phyloP scores from a whole-genome alignment of 805 yeast species.

The Kodamaea leandrae region DNA sequence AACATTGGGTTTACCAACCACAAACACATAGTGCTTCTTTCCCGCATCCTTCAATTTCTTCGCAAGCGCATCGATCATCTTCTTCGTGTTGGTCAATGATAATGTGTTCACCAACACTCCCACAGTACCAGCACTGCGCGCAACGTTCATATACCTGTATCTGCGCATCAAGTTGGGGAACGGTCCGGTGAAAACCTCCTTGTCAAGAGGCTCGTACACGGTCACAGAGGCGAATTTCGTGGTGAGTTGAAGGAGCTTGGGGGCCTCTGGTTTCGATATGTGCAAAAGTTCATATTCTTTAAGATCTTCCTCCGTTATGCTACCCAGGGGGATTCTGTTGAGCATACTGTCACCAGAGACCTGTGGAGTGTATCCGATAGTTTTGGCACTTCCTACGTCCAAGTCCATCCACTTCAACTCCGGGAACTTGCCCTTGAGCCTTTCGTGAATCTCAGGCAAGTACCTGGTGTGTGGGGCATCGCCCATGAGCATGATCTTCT shows the following conservation, averaged over 20 bases:
- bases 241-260: constrained; percentile 70
- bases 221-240: constrained; percentile 63
- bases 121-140: constrained; percentile 86
- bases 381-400: constrained; percentile 29
- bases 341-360: constrained; percentile 9
- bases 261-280: constrained; percentile 70
- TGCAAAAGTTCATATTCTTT: constrained; percentile 59
- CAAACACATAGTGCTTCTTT: constrained; percentile 90
- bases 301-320: constrained; percentile 18
- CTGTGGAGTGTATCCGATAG: constrained; percentile 41
- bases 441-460: constrained; percentile 38
- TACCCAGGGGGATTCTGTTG: constrained; percentile 21
- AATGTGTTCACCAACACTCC: constrained; percentile 90
- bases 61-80: constrained; percentile 60
- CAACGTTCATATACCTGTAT: constrained; percentile 81
- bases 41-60: constrained; percentile 67
- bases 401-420: constrained; percentile 35
- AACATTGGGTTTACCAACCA: constrained; percentile 96
- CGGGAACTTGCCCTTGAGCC: constrained; percentile 30
- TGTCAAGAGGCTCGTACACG: constrained; percentile 43
- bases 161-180: constrained; percentile 79
- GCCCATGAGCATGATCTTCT: constrained; percentile 63
- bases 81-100: constrained; percentile 71
- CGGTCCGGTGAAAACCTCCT: constrained; percentile 51
- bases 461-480: constrained; percentile 63